Percentiles rank a stretch among this genome's conserved stretches.
Conservation (phyloP, 257 asterid species). For the Rubia yunnanensis region DNA sequence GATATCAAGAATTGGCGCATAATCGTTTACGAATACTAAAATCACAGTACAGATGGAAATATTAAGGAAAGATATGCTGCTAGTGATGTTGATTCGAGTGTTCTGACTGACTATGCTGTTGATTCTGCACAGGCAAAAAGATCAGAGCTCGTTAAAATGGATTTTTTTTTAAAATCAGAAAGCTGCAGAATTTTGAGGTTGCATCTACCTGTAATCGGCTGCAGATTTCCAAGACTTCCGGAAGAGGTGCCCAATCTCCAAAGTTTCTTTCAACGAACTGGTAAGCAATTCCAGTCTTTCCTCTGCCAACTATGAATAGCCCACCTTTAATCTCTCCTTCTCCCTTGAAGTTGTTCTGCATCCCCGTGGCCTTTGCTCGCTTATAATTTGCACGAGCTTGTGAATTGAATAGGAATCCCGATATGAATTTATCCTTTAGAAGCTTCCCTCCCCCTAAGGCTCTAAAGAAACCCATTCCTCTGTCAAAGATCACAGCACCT, state of each 20-base stretch:
- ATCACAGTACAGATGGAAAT: neutral
- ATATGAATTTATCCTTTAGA: slow-evolving; percentile 63
- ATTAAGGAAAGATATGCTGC: neutral
- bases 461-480: slow-evolving; percentile 55
- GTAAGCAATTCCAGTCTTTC: slow-evolving; percentile 67
- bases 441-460: slow-evolving; percentile 87
- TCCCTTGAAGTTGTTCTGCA: slow-evolving; percentile 63
- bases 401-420: slow-evolving; percentile 71
- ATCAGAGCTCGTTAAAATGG: slow-evolving; percentile 13
- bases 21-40: neutral
- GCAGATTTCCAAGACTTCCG: slow-evolving; percentile 71
- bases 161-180: neutral
- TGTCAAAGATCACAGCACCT: slow-evolving; percentile 56
- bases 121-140: slow-evolving; percentile 18
- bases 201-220: slow-evolving; percentile 54
- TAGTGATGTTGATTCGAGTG: slow-evolving; percentile 7
- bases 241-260: slow-evolving; percentile 80
- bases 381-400: slow-evolving; percentile 75
- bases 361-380: slow-evolving; percentile 59
- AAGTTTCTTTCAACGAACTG: slow-evolving; percentile 85
- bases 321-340: slow-evolving; percentile 86
- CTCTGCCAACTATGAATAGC: slow-evolving; percentile 59
- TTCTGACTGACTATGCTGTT: slow-evolving; percentile 14
- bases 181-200: neutral
- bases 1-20: neutral